Base-by-base conservation (phyloP, 495 filamentous ascomycete genomes). In the Penicillium bialowiezense region DNA sequence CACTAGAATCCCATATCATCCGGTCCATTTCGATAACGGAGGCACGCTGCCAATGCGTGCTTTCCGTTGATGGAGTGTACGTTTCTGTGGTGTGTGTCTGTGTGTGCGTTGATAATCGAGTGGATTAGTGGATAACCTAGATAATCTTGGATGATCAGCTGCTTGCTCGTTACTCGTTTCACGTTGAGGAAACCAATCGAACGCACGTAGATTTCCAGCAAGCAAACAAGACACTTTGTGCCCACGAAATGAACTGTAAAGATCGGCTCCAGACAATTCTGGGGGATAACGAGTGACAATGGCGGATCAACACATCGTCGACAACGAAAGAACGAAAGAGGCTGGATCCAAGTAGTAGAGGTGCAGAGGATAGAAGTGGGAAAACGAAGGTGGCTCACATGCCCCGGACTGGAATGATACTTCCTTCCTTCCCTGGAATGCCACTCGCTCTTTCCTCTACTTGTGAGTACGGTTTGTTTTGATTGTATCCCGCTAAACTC, bases 1-100 rank as follows among this genome's bases (percentile, higher is more conserved):
- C 54, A 24, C 46, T 50, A 14, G 46, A 24, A 21, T 63, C 57
- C 44, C 43, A 35, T 50, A 62, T 59, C 18, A 40, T 44, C 5
- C 54, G 52, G 26, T 59, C 54, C 55, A 65, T 59, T 15, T 3
- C 40, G 18, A 18, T 4, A 5, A 29, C 8, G 12, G 5, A 13
- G 26, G 8, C 23, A 26, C 23, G 23, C 23, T 8, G 23, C 8
- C 5, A 7, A 15, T 15, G 12, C 26, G n/a, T 43, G 37, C 35
- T 18, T 9, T 15, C 13, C 32, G 18, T 8, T 10, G n/a, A n/a
- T n/a, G n/a, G n/a, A n/a, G n/a, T n/a, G n/a, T 26, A 28, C 14
- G 12, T 14, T 24, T 12, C 21, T 34, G n/a, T 33, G 1, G 23
- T 38, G 15, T 29, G 18, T 34, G 28, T 19, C 0, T 42, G n/a